Conservation (phyloP, 768 basidiomycete species). For the Suillus sp. region DNA sequence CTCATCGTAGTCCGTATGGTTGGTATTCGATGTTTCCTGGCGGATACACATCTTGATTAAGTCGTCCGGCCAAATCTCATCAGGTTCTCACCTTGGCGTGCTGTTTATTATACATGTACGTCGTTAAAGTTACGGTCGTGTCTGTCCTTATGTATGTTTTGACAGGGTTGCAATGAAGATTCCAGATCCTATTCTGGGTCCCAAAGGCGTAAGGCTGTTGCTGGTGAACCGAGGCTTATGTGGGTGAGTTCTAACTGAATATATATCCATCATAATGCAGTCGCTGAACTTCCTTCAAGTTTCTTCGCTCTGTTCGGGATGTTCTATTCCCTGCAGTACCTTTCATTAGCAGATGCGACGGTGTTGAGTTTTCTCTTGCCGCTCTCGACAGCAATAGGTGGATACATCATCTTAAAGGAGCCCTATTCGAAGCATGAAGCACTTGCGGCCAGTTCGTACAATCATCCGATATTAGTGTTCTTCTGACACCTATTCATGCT, state of each 20-base stretch:
- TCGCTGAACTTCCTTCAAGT: slow-evolving; percentile 33
- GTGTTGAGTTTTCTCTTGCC: slow-evolving; percentile 79
- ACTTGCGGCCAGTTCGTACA: slow-evolving; percentile 49
- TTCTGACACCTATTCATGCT: neutral
- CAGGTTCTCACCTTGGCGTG: slow-evolving; percentile 55
- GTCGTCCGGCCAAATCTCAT: neutral
- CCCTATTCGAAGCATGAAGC: slow-evolving; percentile 54
- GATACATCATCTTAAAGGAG: slow-evolving; percentile 64
- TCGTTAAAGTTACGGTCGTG: slow-evolving; percentile 8
- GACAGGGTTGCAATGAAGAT: slow-evolving; percentile 42
- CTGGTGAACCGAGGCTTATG: slow-evolving; percentile 60
- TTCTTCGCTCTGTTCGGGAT: slow-evolving; percentile 72
- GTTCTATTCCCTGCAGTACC: slow-evolving; percentile 73
- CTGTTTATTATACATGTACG: slow-evolving; percentile 54
- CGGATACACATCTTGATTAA: slow-evolving; percentile 1
- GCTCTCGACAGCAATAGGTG: slow-evolving; percentile 61
- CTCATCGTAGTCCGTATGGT: slow-evolving; percentile 65
- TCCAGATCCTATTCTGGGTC: slow-evolving; percentile 66
- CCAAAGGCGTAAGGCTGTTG: slow-evolving; percentile 62
- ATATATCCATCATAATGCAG: neutral
- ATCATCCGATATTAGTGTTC: neutral
- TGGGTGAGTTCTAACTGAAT: slow-evolving; percentile 48
- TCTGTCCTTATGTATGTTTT: neutral
- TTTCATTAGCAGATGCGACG: slow-evolving; percentile 77
- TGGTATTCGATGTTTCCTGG: slow-evolving; percentile 14